Conservation (phyloP, 2,329 filamentous ascomycete species). For the Penicillium sp. region DNA sequence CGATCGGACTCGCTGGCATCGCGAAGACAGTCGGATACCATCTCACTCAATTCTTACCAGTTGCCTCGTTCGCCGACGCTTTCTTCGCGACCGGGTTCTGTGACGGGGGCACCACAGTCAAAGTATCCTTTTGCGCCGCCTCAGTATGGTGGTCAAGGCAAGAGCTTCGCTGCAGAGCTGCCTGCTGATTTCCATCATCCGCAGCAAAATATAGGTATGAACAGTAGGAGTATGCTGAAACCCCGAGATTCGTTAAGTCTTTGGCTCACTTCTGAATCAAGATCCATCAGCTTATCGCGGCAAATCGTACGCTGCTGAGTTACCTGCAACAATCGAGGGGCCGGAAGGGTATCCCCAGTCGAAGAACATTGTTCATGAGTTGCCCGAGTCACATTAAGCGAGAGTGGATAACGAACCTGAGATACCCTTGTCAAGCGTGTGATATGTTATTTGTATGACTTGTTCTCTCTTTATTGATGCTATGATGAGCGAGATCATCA, state of each 20-base stretch:
- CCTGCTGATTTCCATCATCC: conserved; percentile 17
- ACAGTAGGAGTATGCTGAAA: neutral
- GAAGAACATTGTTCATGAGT: neutral
- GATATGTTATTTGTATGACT: neutral
- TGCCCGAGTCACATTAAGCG: neutral
- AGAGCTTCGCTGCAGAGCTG: conserved; percentile 17
- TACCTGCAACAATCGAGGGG: conserved; percentile 8
- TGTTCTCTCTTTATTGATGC: neutral
- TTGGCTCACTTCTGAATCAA: neutral
- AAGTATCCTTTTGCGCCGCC: neutral
- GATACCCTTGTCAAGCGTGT: neutral
- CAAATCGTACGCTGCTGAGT: conserved; percentile 8
- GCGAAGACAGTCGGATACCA: neutral
- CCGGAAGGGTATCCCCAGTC: neutral
- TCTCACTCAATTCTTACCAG: neutral
- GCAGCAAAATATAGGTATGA: neutral
- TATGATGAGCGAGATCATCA: neutral
- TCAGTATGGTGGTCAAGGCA: conserved; percentile 2
- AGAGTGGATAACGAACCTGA: neutral
- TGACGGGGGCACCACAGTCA: neutral
- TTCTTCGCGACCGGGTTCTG: conserved; percentile 8
- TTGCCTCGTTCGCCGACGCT: conserved; percentile 8
- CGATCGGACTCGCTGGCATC: conserved; percentile 3
- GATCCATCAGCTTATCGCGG: neutral
- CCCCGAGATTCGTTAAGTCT: neutral